phyloP scores from a whole-genome alignment of 1,284 basidiomycete genomes.

The Ustilago xerochloae region DNA sequence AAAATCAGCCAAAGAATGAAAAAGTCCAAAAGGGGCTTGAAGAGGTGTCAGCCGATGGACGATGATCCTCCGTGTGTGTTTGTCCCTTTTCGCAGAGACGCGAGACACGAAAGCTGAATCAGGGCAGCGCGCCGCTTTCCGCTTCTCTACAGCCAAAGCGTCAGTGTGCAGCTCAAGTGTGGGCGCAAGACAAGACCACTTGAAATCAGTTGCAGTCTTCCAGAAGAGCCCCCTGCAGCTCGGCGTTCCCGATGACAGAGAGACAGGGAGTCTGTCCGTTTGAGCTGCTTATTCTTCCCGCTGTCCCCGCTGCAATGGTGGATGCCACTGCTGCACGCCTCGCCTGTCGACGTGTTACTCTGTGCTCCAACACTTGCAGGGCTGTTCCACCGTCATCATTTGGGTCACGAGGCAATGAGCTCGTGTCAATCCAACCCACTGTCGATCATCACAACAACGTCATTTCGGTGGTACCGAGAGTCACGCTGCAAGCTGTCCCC shows the following conservation, averaged over 20 bases:
- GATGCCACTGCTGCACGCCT: too few relatives aligned
- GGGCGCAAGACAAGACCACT: background rate
- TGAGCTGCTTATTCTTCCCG: background rate
- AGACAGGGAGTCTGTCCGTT: too few relatives aligned
- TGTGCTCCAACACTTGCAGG: too few relatives aligned
- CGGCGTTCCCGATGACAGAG: background rate
- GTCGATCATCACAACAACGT: background rate
- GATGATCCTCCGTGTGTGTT: background rate
- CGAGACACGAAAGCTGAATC: slow-evolving; percentile 1
- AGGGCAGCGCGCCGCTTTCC: background rate
- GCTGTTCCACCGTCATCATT: too few relatives aligned
- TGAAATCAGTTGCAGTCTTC: background rate
- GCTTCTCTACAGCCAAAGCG: background rate
- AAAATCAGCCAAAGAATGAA: background rate
- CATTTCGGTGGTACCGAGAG: background rate
- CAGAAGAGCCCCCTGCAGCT: background rate
- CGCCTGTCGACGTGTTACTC: too few relatives aligned
- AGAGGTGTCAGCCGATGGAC: background rate
- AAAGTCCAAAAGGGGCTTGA: background rate
- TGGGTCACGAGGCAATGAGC: too few relatives aligned
- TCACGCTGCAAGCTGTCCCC: background rate
- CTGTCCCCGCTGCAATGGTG: too few relatives aligned
- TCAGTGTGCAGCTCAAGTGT: background rate
- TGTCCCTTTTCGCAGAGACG: background rate
- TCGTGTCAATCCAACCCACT: background rate